Evolutionary conservation across 257 asterid species (phyloP).

Genomic region (Nicotiana noctiflora): DNA sequence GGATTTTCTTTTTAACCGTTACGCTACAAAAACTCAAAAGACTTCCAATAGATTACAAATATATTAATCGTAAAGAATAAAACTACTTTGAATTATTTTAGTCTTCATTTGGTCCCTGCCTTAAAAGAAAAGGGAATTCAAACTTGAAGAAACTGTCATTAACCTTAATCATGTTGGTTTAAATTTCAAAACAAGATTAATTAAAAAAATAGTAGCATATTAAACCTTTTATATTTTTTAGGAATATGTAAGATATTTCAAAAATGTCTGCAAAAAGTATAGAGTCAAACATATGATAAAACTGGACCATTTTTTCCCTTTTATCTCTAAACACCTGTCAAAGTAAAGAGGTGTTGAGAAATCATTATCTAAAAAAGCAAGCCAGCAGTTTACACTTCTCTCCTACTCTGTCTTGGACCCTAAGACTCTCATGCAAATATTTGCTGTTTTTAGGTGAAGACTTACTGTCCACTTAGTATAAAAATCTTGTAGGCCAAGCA

Average conservation of each 20-base stretch:
- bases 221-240: neutral
- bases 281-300: neutral
- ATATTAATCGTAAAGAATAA: slow-evolving; percentile 9
- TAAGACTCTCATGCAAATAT: slow-evolving; percentile 29
- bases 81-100: slow-evolving; percentile 1
- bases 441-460: slow-evolving; percentile 37
- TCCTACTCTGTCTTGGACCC: slow-evolving; percentile 52
- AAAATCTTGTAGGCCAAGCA: slow-evolving; percentile 28
- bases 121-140: slow-evolving; percentile 27
- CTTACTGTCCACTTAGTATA: slow-evolving; percentile 32
- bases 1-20: slow-evolving; percentile 14
- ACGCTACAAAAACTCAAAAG: slow-evolving; percentile 5
- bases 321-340: neutral
- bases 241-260: neutral
- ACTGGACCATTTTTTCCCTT: neutral
- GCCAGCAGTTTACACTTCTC: slow-evolving; percentile 23
- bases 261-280: neutral
- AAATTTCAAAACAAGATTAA: neutral
- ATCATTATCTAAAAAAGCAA: slow-evolving; percentile 32
- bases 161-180: slow-evolving; percentile 7
- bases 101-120: slow-evolving; percentile 20
- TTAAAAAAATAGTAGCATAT: neutral
- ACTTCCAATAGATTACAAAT: neutral
- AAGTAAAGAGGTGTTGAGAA: neutral
- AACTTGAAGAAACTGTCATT: neutral